These are phyloP conservation scores for Lactarius indigo DNA, from an alignment of 768 basidiomycete species.

Conservation along the genomic window DNA sequence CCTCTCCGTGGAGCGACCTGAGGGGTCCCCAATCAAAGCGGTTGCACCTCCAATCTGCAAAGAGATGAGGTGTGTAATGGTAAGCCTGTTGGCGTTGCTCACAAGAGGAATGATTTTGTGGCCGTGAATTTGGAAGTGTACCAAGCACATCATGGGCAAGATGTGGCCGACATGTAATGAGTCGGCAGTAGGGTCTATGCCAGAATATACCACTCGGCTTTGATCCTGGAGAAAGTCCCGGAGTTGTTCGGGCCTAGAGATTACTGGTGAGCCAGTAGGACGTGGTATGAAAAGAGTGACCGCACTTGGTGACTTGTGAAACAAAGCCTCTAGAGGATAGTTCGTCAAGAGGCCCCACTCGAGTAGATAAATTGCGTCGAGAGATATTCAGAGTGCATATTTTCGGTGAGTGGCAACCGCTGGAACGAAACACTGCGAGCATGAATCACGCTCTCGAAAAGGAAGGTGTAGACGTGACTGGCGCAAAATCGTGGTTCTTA, in stretches of 20 bases:
- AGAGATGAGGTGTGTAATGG: conserved; percentile 8
- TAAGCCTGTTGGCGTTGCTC: conserved; percentile 31
- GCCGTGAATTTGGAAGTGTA: conserved; percentile 87
- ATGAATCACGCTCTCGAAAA: neutral
- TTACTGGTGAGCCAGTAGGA: neutral
- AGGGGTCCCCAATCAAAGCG: conserved; percentile 95
- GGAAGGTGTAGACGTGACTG: too few species aligned
- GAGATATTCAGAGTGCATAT: neutral
- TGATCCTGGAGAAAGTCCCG: conserved; percentile 12
- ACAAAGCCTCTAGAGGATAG: conserved; percentile 22
- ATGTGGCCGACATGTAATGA: conserved; percentile 94
- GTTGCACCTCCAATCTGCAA: conserved; percentile 92
- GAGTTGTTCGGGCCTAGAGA: conserved; percentile 22
- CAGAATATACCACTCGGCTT: conserved; percentile 68
- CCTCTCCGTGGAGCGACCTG: conserved; percentile 81
- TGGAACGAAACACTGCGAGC: neutral
- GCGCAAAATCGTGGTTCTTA: too few species aligned
- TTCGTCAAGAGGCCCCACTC: conserved; percentile 10
- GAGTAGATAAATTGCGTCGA: conserved; percentile 8
- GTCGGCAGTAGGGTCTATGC: conserved; percentile 88
- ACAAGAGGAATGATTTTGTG: conserved; percentile 84
- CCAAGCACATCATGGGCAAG: conserved; percentile 76
- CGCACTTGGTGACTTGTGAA: conserved; percentile 26
- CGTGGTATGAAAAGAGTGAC: neutral
- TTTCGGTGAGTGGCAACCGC: neutral